These are phyloP conservation scores for Xylariaceae sp. DNA, from an alignment of 2,329 filamentous ascomycete genomes.

Conservation along the genomic window DNA sequence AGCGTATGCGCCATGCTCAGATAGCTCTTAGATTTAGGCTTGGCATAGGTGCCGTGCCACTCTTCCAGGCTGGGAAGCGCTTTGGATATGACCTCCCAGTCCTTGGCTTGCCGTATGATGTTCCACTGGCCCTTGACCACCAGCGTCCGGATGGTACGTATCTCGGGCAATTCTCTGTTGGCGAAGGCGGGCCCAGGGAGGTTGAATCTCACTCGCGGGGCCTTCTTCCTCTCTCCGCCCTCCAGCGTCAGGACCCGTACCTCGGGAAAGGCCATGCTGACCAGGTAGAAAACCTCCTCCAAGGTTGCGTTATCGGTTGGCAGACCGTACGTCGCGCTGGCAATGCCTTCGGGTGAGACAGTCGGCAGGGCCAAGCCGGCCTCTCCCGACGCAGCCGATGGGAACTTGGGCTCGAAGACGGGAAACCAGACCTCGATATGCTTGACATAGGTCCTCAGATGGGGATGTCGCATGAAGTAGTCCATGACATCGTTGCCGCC, in stretches of 20 bases:
- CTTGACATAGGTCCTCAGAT: constrained; percentile 57
- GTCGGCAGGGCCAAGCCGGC: constrained; percentile 39
- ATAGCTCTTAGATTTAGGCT: constrained; percentile 68
- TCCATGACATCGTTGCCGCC: constrained; percentile 50
- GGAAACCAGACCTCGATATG: constrained; percentile 75
- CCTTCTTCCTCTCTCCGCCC: constrained; percentile 70
- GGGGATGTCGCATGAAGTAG: constrained; percentile 52
- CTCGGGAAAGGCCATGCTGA: constrained; percentile 50
- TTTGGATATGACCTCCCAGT: constrained; percentile 54
- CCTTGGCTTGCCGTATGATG: constrained; percentile 54
- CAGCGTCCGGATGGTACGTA: constrained; percentile 55
- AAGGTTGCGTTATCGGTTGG: constrained; percentile 61
- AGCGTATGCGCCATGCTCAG: constrained; percentile 60
- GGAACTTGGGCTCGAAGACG: constrained; percentile 55
- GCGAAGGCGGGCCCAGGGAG: constrained; percentile 14
- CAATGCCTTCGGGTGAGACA: constrained; percentile 47
- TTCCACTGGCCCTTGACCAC: constrained; percentile 74
- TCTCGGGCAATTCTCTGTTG: constrained; percentile 33
- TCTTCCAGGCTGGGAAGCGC: constrained; percentile 59
- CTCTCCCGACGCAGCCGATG: constrained; percentile 34
- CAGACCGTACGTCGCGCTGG: constrained; percentile 50
- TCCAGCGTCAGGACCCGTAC: constrained; percentile 63
- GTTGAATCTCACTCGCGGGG: constrained; percentile 58
- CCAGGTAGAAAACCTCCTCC: constrained; percentile 60
- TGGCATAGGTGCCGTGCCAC: constrained; percentile 59